phyloP scores from a whole-genome alignment of 192 early-diverging fungal genomes.

The Backusella tarrabulga region DNA sequence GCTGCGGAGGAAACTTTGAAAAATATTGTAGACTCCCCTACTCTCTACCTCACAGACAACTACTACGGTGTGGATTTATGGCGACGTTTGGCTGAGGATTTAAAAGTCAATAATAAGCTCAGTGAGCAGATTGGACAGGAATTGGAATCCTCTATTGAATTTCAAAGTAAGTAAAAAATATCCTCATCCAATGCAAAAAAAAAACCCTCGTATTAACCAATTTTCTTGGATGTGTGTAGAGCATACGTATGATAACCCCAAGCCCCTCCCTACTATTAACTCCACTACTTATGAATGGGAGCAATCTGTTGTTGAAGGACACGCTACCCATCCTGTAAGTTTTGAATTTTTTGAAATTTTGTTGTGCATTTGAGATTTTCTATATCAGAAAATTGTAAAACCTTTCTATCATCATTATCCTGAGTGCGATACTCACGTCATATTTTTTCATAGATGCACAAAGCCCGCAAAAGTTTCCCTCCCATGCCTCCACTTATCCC shows the following conservation, averaged over 20 bases:
- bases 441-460: conserved; percentile 51
- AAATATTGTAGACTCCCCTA: neutral
- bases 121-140: conserved; percentile 43
- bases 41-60: conserved; percentile 8
- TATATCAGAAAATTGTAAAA: neutral
- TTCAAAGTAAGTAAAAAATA: conserved; percentile 46
- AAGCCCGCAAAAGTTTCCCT: conserved; percentile 51
- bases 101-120: conserved; percentile 33
- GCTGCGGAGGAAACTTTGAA: neutral
- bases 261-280: conserved; percentile 23
- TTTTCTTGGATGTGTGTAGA: neutral
- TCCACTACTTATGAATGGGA: conserved; percentile 63
- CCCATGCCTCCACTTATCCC: conserved; percentile 50
- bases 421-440: neutral
- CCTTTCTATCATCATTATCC: neutral
- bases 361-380: neutral
- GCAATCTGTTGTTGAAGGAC: conserved; percentile 62
- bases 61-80: conserved; percentile 41
- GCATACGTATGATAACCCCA: conserved; percentile 40
- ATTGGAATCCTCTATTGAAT: conserved; percentile 50
- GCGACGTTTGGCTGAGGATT: conserved; percentile 42
- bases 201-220: too few species aligned
- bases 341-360: neutral
- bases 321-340: conserved; percentile 63
- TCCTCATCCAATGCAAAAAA: neutral